Evolutionary conservation across 139 green algal genomes (phyloP).

Genomic region (Tetradesmus obliquus): DNA sequence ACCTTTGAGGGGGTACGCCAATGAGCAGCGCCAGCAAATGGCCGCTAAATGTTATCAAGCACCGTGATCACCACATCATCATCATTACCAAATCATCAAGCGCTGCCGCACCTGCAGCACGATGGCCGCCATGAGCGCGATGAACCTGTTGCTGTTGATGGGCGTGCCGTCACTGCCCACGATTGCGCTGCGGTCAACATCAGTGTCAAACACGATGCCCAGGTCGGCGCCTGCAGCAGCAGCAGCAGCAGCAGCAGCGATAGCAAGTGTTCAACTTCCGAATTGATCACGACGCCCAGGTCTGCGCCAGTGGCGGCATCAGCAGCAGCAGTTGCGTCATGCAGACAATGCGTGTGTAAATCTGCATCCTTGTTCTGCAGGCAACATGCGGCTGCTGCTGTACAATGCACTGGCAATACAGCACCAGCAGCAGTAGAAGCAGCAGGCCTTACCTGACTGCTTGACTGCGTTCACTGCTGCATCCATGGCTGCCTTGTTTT

Average conservation of each 20-base stretch:
- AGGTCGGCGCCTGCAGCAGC: conserved; percentile 81
- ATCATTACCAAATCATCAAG: neutral
- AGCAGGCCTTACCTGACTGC: conserved; percentile 8
- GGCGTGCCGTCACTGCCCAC: conserved; percentile 79
- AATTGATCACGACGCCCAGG: conserved; percentile 97
- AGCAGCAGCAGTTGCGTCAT: neutral
- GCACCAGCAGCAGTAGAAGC: neutral
- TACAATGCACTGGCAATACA: neutral
- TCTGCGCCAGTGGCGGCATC: conserved; percentile 74
- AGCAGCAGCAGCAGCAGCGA: conserved; percentile 35
- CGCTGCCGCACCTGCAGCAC: conserved; percentile 14
- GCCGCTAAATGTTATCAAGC: too few species aligned
- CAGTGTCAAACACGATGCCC: conserved; percentile 97
- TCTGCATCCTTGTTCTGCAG: neutral
- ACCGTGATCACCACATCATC: too few species aligned
- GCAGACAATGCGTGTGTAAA: neutral
- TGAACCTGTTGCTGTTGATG: conserved; percentile 93
- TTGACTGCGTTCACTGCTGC: conserved; percentile 64
- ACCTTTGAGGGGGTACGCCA: too few species aligned
- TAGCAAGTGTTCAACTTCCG: conserved; percentile 86
- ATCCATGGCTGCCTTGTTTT: conserved; percentile 91
- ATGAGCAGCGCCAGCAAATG: too few species aligned
- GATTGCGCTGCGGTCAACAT: conserved; percentile 93
- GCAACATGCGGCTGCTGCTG: neutral
- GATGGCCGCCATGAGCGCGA: conserved; percentile 38